Conservation (phyloP, 2,329 filamentous ascomycete genomes). For the Epichloe uncinata region DNA sequence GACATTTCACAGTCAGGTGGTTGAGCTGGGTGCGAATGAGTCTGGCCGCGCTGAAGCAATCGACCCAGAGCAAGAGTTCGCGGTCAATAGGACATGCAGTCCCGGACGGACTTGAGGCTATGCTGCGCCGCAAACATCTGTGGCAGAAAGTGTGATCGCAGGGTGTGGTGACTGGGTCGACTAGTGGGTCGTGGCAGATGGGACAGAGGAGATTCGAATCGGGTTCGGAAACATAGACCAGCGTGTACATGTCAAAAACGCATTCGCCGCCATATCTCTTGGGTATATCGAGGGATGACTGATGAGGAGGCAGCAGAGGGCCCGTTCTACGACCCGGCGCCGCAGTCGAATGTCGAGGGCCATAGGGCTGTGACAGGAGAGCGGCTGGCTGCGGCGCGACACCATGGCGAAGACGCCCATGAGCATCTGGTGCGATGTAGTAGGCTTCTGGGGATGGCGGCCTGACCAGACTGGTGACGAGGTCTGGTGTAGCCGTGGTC, state of each 20-base stretch:
- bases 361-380: conserved; percentile 5
- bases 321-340: conserved; percentile 19
- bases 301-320: conserved; percentile 22
- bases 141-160: conserved; percentile 56
- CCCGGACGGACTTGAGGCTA: conserved; percentile 25
- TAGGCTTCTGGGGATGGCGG: conserved; percentile 24
- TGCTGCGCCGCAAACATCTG: conserved; percentile 36
- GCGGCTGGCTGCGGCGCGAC: conserved; percentile 5
- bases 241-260: conserved; percentile 31
- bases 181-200: conserved; percentile 46
- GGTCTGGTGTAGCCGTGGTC: conserved; percentile 24
- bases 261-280: conserved; percentile 23
- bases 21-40: conserved; percentile 49
- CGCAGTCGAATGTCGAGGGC: conserved; percentile 11
- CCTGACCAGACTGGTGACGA: conserved; percentile 26
- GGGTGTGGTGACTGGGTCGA: conserved; percentile 45
- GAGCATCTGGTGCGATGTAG: conserved; percentile 16
- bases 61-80: conserved; percentile 25
- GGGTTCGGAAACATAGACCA: conserved; percentile 29
- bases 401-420: conserved; percentile 12
- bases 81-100: conserved; percentile 45
- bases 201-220: conserved; percentile 38
- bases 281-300: conserved; percentile 26
- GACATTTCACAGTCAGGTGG: conserved; percentile 44
- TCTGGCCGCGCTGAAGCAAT: conserved; percentile 28